Conservation (phyloP, 129 eudicot species). For the Glebionis coronaria region DNA sequence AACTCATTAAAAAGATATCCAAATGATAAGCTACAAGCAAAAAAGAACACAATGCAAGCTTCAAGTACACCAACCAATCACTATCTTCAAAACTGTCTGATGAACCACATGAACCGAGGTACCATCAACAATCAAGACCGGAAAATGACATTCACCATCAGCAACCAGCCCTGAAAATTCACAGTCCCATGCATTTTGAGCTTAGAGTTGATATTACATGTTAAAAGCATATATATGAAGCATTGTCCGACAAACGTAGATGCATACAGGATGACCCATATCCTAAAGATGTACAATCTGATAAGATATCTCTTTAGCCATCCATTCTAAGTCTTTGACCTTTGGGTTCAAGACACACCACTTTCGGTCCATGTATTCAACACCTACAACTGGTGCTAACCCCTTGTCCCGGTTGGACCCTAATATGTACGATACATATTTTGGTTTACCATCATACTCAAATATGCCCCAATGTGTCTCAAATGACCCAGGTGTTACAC, state of each 20-base stretch:
- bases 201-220: slow-evolving; percentile 81
- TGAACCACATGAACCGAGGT: slow-evolving; percentile 45
- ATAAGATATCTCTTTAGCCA: slow-evolving; percentile 50
- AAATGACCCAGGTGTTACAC: slow-evolving; percentile 79
- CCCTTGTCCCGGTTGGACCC: slow-evolving; percentile 37
- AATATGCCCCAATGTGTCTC: slow-evolving; percentile 98
- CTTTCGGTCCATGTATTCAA: no score
- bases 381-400: slow-evolving; percentile 65
- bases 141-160: slow-evolving; percentile 58
- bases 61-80: slow-evolving; percentile 49
- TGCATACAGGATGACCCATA: slow-evolving; percentile 81
- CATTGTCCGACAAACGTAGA: slow-evolving; percentile 42
- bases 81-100: slow-evolving; percentile 41
- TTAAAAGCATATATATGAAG: slow-evolving; percentile 88
- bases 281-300: slow-evolving; percentile 83
- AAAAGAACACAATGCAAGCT: slow-evolving; percentile 61
- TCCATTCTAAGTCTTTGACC: slow-evolving; percentile 38
- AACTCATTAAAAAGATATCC: neutral
- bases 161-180: slow-evolving; percentile 75
- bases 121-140: slow-evolving; percentile 71
- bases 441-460: slow-evolving; percentile 87
- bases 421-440: slow-evolving; percentile 56
- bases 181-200: slow-evolving; percentile 69
- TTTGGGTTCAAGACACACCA: no score
- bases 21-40: slow-evolving; percentile 49